Base-by-base conservation (phyloP, 108 stramenopile genomes). In the Fistulifera solaris region DNA sequence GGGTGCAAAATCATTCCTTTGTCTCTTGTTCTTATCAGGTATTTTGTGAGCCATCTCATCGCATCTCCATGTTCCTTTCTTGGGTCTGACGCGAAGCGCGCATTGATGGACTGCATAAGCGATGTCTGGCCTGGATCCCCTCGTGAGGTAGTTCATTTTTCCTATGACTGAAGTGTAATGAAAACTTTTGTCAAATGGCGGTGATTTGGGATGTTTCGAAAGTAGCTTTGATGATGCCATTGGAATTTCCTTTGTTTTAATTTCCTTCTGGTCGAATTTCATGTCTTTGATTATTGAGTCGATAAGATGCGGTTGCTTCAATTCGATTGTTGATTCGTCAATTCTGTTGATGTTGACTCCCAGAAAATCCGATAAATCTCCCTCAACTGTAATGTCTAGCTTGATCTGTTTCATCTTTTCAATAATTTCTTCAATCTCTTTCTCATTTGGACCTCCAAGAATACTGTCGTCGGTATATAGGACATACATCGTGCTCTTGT, bases 391-490 rank as follows among this genome's bases (percentile, higher is more conserved):
- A 10, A 73, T 45, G 19, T 67, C 38, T 23, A 67, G 52, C 16
- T 27, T 22, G 12, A 56, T 40, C n/a, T 41, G 46, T 52, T 17
- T 11, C 12, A 53, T 58, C 14, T 62, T 45, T 25, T 55, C 23
- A 8, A 62, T 42, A 1, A 62, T 47, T 14, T 24, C 26, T 27
- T 67, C 46, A 26, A 67, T 23, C 14, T 70, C 55, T 15, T 62
- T 26, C 14, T 72, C 28, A 40, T 59, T 51, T 3, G 63, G 54
- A 12, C 59, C 68, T 18, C 50, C 28, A 10, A 80, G 27, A 11
- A 80, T 61, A 0, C 58, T 26, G 41, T 75, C 71, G 48, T 80
- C 68, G 0, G 55, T 49, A 40, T 80, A 76, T 2, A 80, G 39
- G 2, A 75, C 52, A 44, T 65, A 76, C 11, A 76, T 63, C 3